Evolutionary conservation across 345 rosid genomes (phyloP), one percentile per base, ranked within the genome.

Genomic region (Linum tenue): DNA sequence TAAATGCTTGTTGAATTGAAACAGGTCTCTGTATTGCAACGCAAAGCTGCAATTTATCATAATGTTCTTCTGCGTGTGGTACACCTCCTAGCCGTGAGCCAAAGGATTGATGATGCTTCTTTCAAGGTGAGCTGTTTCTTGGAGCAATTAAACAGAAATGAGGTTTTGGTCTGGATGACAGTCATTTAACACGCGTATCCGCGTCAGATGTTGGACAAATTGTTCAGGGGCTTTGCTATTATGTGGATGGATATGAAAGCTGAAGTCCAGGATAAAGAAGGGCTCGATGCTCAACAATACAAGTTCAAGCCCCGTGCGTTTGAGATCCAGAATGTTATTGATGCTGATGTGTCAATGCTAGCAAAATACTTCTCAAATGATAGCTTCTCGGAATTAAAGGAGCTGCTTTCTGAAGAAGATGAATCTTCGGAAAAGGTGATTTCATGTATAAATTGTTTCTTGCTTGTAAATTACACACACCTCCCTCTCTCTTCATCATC

Each of bases 161-260:
- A 41, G 9, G 44, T 41, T 41, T 60, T 37, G 14, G 10, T 68
- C 74, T 80, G 63, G 44, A 41, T 41, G 44, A 4, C 1, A 41
- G 76, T 71, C 64, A 43, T 36, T 22, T 67, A 70, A 59, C 67
- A 56, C 74, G 44, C 64, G 36, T 72, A 41, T 75, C 11, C 76
- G 69, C 43, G 41, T 75, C 81, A 89, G 98, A 65, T 80, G 57
- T 62, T 90, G 81, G 88, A 86, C 76, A 78, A 76, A 63, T 77
- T 86, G 44, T 92, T 88, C 70, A 62, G 62, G 60, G 85, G 75
- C 57, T 83, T 86, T 73, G 84, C 86, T 41, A 75, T 71, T 73
- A 78, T 72, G 69, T 92, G 98, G 98, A 77, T 85, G 87, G 73
- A 67, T 66, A 81, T 90, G 87, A 92, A 92, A 76, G 77, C 71